Percentiles rank a stretch among this genome's conserved stretches.
Evolutionary conservation across 805 yeast species (phyloP).

Genomic region (Jamesozyma rosinii): DNA sequence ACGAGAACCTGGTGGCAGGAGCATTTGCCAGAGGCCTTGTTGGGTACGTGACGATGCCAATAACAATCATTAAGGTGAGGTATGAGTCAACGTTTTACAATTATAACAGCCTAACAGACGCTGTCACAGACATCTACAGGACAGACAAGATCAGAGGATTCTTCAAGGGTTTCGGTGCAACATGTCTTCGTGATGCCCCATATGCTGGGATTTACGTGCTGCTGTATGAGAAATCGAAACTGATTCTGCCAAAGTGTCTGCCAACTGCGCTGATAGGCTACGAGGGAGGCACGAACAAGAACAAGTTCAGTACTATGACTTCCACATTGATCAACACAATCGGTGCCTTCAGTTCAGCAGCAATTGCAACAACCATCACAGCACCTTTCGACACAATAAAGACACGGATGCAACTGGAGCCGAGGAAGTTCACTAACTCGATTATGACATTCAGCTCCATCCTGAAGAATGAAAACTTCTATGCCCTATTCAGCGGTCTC

Average conservation of each 20-base stretch:
- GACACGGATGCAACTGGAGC: slow-evolving; percentile 77
- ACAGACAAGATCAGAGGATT: slow-evolving; percentile 57
- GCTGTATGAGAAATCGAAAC: slow-evolving; percentile 70
- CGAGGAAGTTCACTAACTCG: slow-evolving; percentile 37
- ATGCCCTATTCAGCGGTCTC: slow-evolving; percentile 72
- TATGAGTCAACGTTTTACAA: slow-evolving; percentile 74
- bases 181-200: slow-evolving; percentile 86
- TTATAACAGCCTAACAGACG: slow-evolving; percentile 55
- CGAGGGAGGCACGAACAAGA: slow-evolving; percentile 13
- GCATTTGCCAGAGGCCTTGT: slow-evolving; percentile 69
- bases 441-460: slow-evolving; percentile 33
- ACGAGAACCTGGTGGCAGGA: slow-evolving; percentile 68
- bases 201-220: slow-evolving; percentile 89
- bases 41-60: slow-evolving; percentile 88
- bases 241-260: slow-evolving; percentile 38
- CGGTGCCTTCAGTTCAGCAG: slow-evolving; percentile 75
- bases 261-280: slow-evolving; percentile 14
- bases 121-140: slow-evolving; percentile 45
- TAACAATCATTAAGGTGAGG: slow-evolving; percentile 82
- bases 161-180: slow-evolving; percentile 80
- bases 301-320: slow-evolving; percentile 27
- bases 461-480: slow-evolving; percentile 38
- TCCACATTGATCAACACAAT: slow-evolving; percentile 56
- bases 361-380: slow-evolving; percentile 72
- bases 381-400: slow-evolving; percentile 94